These are phyloP conservation scores for Ogataea nonfermentans DNA, from an alignment of 805 yeast species.

Conservation along the genomic window DNA sequence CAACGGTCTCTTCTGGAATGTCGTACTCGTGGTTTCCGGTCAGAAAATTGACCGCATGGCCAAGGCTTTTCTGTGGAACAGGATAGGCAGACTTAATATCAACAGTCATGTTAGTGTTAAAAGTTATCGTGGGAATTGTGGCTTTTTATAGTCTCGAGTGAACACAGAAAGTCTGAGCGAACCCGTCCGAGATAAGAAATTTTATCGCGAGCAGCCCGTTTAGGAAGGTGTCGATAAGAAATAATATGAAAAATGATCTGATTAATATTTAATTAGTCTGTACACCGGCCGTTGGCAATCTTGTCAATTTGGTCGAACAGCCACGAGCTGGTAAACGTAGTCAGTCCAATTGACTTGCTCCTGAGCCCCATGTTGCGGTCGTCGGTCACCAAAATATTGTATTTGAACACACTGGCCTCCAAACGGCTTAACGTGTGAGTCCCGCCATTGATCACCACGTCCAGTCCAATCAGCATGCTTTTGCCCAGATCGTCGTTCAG, in stretches of 20 bases:
- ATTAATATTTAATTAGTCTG: conserved; percentile 36
- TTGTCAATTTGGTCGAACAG: conserved; percentile 50
- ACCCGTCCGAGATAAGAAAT: background rate
- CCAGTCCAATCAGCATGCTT: conserved; percentile 27
- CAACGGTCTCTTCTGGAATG: conserved; percentile 25
- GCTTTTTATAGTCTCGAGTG: too few species aligned
- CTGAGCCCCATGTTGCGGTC: conserved; percentile 70
- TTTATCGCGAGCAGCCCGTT: conserved; percentile 5
- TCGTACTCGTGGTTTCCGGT: conserved; percentile 21
- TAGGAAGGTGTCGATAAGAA: conserved; percentile 6
- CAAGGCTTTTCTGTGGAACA: conserved; percentile 19
- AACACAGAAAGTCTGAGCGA: background rate
- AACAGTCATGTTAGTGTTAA: conserved; percentile 13
- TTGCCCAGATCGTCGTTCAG: conserved; percentile 32
- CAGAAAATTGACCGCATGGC: conserved; percentile 19
- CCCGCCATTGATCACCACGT: conserved; percentile 22
- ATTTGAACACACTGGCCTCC: conserved; percentile 47
- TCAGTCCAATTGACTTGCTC: conserved; percentile 55
- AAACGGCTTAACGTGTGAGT: conserved; percentile 31
- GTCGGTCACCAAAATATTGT: conserved; percentile 67
- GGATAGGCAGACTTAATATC: conserved; percentile 20
- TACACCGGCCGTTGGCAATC: conserved; percentile 48
- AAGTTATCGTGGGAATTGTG: background rate
- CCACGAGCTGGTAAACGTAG: conserved; percentile 60
- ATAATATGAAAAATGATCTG: background rate